A percentile compares a stretch with the other conserved stretches of the same genome.
phyloP scores from a whole-genome alignment of 2,329 filamentous ascomycete genomes.

The Sporothrix dimorphospora region DNA sequence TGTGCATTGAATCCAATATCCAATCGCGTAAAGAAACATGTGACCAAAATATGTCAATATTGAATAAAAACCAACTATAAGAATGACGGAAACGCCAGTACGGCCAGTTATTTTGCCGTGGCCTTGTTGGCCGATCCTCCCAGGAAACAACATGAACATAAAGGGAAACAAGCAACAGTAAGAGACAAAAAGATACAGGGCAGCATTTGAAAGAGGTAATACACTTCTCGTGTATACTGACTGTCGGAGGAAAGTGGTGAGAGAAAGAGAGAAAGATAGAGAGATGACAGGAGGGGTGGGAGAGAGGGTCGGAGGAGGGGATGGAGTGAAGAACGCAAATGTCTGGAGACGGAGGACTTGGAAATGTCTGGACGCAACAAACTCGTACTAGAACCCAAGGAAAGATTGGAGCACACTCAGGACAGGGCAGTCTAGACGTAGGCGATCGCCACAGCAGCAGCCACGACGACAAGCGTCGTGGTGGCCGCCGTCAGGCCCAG shows the following conservation, averaged over 20 bases:
- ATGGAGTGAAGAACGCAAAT: not conserved
- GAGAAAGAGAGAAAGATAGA: not conserved
- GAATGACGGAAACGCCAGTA: slow-evolving; percentile 1
- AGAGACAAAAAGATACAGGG: not conserved
- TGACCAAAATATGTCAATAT: not conserved
- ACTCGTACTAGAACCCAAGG: not conserved
- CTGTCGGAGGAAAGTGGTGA: not conserved
- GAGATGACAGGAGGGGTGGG: not conserved
- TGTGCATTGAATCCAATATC: not conserved
- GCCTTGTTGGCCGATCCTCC: not conserved
- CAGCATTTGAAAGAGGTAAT: not conserved
- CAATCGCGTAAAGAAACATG: not conserved
- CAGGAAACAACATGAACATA: not conserved
- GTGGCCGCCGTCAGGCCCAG: slow-evolving; percentile 7
- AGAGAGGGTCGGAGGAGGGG: not conserved
- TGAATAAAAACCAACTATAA: not conserved
- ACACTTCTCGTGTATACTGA: not conserved
- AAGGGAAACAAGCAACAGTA: not conserved
- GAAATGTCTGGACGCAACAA: not conserved
- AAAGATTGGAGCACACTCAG: not conserved
- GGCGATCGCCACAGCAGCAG: not conserved
- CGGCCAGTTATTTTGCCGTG: not conserved
- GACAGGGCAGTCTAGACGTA: not conserved
- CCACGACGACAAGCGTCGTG: not conserved
- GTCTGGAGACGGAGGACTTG: not conserved